Evolutionary conservation across 106 monocot genomes (phyloP).

Genomic region (Iris macrosiphon): DNA sequence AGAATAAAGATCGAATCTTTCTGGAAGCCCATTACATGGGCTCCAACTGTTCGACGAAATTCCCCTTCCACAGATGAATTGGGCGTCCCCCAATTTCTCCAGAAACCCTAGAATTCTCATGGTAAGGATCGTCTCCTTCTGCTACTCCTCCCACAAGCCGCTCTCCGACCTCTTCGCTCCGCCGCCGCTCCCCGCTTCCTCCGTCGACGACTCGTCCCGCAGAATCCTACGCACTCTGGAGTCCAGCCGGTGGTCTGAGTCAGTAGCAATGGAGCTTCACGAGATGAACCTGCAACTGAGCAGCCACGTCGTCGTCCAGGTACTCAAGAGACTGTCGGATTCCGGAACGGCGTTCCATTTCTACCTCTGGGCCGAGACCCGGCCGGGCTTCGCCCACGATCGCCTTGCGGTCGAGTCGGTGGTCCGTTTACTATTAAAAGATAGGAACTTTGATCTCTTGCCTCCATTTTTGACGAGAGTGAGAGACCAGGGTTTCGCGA

Average conservation of each 20-base stretch:
- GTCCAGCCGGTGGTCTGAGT: slow-evolving; percentile 43
- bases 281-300: slow-evolving; percentile 34
- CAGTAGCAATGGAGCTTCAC: slow-evolving; percentile 44
- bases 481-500: slow-evolving; percentile 30
- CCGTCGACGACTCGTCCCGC: slow-evolving; percentile 12
- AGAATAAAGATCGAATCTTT: too few relatives aligned
- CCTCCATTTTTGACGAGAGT: slow-evolving; percentile 45
- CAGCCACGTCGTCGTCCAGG: slow-evolving; percentile 56
- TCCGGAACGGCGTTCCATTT: slow-evolving; percentile 55
- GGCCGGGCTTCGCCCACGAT: slow-evolving; percentile 54
- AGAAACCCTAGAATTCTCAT: slow-evolving; percentile 3
- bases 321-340: slow-evolving; percentile 50
- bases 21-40: background rate
- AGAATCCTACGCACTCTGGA: slow-evolving; percentile 22
- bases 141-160: slow-evolving; percentile 9
- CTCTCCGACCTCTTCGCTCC: slow-evolving; percentile 8
- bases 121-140: slow-evolving; percentile 1
- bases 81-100: slow-evolving; percentile 5
- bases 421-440: slow-evolving; percentile 42
- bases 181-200: slow-evolving; percentile 11
- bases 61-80: slow-evolving; percentile 27
- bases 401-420: slow-evolving; percentile 55
- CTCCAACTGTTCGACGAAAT: slow-evolving; percentile 38
- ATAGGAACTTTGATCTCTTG: slow-evolving; percentile 54
- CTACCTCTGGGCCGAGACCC: slow-evolving; percentile 67